Evolutionary conservation across 2,329 filamentous ascomycete genomes (phyloP), one percentile per base, ranked within the genome.

Genomic region (Dactylellina parvicollis): DNA sequence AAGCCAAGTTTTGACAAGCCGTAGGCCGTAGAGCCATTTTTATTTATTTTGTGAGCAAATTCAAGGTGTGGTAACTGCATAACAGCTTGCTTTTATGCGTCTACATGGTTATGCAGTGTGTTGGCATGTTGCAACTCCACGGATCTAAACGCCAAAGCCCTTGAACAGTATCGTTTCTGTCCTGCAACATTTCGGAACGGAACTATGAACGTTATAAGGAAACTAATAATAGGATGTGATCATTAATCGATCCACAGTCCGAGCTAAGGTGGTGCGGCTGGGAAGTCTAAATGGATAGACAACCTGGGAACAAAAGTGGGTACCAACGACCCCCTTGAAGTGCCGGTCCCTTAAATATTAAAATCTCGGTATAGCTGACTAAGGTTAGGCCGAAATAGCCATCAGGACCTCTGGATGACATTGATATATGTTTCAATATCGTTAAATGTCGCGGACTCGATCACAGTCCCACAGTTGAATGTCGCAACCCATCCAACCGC

Each of bases 231-330:
- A 65, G 60, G 22, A 64, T 28, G 47, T 52, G 26, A 52, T 52
- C 42, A 42, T 40, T 49, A 30, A 26, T 22, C 50, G 4, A 34
- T 50, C 40, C 56, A 36, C 22, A n/a, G 40, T 14, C 24, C 55
- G 42, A 36, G 55, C 55, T 47, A 59, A 24, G n/a, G 61, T n/a
- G n/a, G n/a, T 66, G 61, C 61, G 61, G 61, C 61, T 66, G 61
- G 61, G 20, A 44, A 44, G 49, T 55, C 32, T 36, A 55, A 55
- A 40, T 36, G 32, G 30, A 36, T 54, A 56, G 47, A 57, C 26
- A 22, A 26, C 4, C 16, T 38, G 22, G 56, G 30, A 47, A 50
- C 57, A 4, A 16, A 50, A 47, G n/a, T n/a, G n/a, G n/a, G n/a
- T n/a, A n/a, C n/a, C n/a, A n/a, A n/a, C n/a, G n/a, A n/a, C n/a